Evolutionary conservation across 345 rosid species (phyloP).

Genomic region (Eucalyptus melliodora): DNA sequence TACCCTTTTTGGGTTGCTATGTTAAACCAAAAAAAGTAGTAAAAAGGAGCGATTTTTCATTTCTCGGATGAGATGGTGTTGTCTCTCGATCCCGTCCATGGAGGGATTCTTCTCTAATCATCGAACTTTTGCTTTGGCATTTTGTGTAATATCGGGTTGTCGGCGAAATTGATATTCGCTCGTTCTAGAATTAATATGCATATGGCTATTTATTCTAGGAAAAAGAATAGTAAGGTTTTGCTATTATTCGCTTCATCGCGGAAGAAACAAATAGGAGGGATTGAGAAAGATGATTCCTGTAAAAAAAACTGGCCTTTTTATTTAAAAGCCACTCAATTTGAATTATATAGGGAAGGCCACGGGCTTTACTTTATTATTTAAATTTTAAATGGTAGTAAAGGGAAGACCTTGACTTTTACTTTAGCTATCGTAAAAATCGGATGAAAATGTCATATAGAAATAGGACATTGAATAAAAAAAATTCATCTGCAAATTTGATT

Average conservation of each 20-base stretch:
- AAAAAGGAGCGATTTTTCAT: not conserved
- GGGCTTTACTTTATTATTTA: not conserved
- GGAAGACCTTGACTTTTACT: not conserved
- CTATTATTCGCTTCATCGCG: accelerated
- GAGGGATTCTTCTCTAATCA: not conserved
- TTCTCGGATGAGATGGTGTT: accelerated
- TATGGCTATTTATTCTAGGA: not conserved
- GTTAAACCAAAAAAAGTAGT: not conserved
- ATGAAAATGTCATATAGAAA: not conserved
- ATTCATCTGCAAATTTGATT: not conserved
- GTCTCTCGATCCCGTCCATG: accelerated
- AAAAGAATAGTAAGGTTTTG: not conserved
- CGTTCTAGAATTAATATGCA: not conserved
- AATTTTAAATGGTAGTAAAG: not conserved
- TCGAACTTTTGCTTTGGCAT: not conserved
- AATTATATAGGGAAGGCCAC: not conserved
- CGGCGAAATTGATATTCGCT: not conserved
- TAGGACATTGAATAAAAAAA: not conserved
- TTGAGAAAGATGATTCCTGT: accelerated
- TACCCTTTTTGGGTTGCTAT: not conserved
- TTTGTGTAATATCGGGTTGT: not conserved
- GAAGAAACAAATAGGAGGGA: not conserved
- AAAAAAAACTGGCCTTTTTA: not conserved
- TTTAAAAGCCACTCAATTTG: not conserved
- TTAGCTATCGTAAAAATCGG: not conserved